Evolutionary conservation across 305 asterid species (phyloP), one percentile per base, ranked within the genome.

Genomic region (Rubia tinctorum): DNA sequence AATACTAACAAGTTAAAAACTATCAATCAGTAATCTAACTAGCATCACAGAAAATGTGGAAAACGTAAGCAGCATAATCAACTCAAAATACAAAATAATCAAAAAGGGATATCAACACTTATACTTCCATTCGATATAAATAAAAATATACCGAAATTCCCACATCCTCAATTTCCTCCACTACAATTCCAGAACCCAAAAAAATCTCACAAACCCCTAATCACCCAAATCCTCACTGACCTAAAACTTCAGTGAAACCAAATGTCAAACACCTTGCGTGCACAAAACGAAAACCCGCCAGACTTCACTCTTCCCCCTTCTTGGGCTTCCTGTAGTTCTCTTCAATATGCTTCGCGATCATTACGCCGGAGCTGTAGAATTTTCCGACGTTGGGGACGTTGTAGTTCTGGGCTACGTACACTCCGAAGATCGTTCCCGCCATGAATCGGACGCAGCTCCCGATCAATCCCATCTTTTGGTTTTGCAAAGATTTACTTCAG

Each of bases 391-490:
- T 86, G 44, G 96, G 98, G 14, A 90, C 96, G 85, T 83, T 85
- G 86, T 92, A 92, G 73, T 88, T 90, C 89, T 92, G 98, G 71
- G 96, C 98, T 39, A 83, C 66, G 78, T 88, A 92, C 42, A 92
- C 81, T 47, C 98, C 95, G 60, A 84, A 79, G 20, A 76, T 84
- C 40, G 93, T 87, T 58, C 93, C 96, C 58, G 81, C 22, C 77
- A 83, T 68, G 81, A 90, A 90, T 25, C 87, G 75, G 77, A 90
- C 86, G 67, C 85, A 45, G 84, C 86, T 87, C 77, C 71, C 81
- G 53, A 90, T 70, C 13, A 87, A 71, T 37, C 87, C 92, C 96
- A 90, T 90, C 10, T 40, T 9, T 23, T 12, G 17, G 53, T 47
- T 45, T 55, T 9, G 23, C 4, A 15, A 4, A 34, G 11, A 27